phyloP scores from a whole-genome alignment of 495 filamentous ascomycete species.

The Annulohypoxylon moriforme region DNA sequence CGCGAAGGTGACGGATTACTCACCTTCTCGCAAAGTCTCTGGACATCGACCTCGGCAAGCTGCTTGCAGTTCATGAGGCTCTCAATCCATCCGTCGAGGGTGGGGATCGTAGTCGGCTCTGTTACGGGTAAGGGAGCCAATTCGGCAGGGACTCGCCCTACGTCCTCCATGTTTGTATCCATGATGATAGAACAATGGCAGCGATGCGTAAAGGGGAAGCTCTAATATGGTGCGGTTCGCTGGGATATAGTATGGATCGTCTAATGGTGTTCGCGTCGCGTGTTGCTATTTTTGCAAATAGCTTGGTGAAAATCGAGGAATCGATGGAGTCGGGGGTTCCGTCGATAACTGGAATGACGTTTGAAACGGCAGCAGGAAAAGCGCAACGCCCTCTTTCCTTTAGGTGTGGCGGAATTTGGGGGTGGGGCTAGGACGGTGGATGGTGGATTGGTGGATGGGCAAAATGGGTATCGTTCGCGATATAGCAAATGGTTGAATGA shows the following conservation, averaged over 20 bases:
- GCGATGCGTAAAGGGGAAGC: not conserved
- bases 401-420: conserved; percentile 20
- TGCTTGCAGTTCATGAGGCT: conserved; percentile 99
- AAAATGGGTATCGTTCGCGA: conserved; percentile 12
- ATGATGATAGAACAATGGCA: conserved; percentile 59
- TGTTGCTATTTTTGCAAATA: conserved; percentile 5
- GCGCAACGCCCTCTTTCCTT: conserved; percentile 12
- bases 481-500: conserved; percentile 1
- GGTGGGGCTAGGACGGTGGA: not conserved
- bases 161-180: conserved; percentile 99
- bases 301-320: not conserved
- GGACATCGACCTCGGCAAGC: conserved; percentile 92
- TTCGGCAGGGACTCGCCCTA: conserved; percentile 86
- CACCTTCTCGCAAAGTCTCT: conserved; percentile 97
- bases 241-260: not conserved
- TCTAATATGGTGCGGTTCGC: not conserved
- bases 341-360: conserved; percentile 33
- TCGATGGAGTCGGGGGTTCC: conserved; percentile 5
- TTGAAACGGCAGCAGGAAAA: conserved; percentile 19
- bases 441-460: conserved; percentile 17
- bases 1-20: conserved; percentile 48
- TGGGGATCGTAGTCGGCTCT: conserved; percentile 90
- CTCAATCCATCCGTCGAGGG: conserved; percentile 98
- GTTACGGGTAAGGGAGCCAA: conserved; percentile 75
- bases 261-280: not conserved